A percentile compares a stretch with the other conserved stretches of the same genome.
Evolutionary conservation across 163 green algal species (phyloP).

Genomic region (Scenedesmus sp.): DNA sequence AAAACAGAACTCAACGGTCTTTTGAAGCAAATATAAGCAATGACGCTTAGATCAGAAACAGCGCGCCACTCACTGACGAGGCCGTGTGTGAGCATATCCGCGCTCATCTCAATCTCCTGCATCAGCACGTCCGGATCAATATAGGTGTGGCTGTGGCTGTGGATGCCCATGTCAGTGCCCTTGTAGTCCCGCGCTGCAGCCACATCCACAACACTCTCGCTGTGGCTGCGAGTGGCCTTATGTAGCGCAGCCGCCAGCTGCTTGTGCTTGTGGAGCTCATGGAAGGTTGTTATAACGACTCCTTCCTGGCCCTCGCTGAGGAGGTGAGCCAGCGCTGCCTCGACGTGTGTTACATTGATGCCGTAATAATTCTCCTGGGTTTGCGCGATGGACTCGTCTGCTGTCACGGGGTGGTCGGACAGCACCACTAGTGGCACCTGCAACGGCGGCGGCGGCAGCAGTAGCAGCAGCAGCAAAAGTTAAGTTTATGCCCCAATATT

Average conservation of each 20-base stretch:
- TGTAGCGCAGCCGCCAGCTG: slow-evolving; percentile 50
- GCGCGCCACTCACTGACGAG: slow-evolving; percentile 54
- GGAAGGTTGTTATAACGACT: slow-evolving; percentile 44
- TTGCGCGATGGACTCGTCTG: neutral
- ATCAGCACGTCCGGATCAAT: slow-evolving; percentile 53
- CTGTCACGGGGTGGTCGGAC: slow-evolving; percentile 20
- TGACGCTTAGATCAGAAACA: no score
- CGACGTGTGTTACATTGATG: slow-evolving; percentile 46
- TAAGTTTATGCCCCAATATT: neutral
- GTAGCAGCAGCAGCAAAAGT: neutral
- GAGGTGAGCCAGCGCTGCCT: slow-evolving; percentile 30
- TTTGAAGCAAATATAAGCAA: no score
- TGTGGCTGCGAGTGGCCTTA: slow-evolving; percentile 51
- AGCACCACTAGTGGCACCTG: slow-evolving; percentile 52
- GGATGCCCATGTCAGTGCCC: slow-evolving; percentile 31
- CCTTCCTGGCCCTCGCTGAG: slow-evolving; percentile 37
- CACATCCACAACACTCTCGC: slow-evolving; percentile 47
- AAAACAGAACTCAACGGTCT: no score
- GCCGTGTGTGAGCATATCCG: slow-evolving; percentile 55
- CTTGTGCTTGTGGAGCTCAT: slow-evolving; percentile 53
- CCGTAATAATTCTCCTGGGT: slow-evolving; percentile 46
- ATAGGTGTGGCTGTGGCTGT: slow-evolving; percentile 42
- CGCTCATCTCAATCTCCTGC: slow-evolving; percentile 49
- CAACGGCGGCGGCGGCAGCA: neutral
- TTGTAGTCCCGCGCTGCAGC: slow-evolving; percentile 10